Conservation (phyloP, 768 basidiomycete species). For the Tephrocybe sp. region DNA sequence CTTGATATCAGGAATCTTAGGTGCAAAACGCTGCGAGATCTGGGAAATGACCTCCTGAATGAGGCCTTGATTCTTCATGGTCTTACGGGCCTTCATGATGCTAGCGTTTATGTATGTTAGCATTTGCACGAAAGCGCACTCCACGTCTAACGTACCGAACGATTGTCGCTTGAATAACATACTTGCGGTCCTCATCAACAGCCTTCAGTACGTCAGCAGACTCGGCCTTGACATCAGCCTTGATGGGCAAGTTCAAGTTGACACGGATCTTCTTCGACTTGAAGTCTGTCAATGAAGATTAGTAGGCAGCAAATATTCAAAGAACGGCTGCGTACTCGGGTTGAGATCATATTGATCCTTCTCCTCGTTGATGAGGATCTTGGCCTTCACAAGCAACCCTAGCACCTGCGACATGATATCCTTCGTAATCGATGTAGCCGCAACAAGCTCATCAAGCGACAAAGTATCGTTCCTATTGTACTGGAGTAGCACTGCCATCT, state of each 20-base stretch:
- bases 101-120: slow-evolving; percentile 37
- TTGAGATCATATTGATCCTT: slow-evolving; percentile 91
- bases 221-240: slow-evolving; percentile 94
- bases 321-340: slow-evolving; percentile 43
- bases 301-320: not conserved
- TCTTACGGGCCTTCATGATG: slow-evolving; percentile 96
- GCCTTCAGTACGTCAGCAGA: slow-evolving; percentile 90
- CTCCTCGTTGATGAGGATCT: slow-evolving; percentile 89
- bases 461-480: slow-evolving; percentile 93
- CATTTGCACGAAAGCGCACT: not conserved
- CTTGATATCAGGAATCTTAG: slow-evolving; percentile 97
- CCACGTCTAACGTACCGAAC: slow-evolving; percentile 54
- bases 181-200: slow-evolving; percentile 97
- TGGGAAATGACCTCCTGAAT: slow-evolving; percentile 92
- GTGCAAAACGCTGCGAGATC: slow-evolving; percentile 86
- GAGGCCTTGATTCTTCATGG: slow-evolving; percentile 90
- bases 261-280: slow-evolving; percentile 96
- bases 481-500: slow-evolving; percentile 94
- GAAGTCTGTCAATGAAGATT: slow-evolving; percentile 55
- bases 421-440: slow-evolving; percentile 80
- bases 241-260: slow-evolving; percentile 90
- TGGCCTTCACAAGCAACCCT: slow-evolving; percentile 81
- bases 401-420: slow-evolving; percentile 77
- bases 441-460: slow-evolving; percentile 75
- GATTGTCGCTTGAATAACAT: slow-evolving; percentile 94